A percentile compares a stretch with the other conserved stretches of the same genome.
These are phyloP conservation scores for Aspergillus sparsus DNA, from an alignment of 495 filamentous ascomycete species.

Conservation along the genomic window DNA sequence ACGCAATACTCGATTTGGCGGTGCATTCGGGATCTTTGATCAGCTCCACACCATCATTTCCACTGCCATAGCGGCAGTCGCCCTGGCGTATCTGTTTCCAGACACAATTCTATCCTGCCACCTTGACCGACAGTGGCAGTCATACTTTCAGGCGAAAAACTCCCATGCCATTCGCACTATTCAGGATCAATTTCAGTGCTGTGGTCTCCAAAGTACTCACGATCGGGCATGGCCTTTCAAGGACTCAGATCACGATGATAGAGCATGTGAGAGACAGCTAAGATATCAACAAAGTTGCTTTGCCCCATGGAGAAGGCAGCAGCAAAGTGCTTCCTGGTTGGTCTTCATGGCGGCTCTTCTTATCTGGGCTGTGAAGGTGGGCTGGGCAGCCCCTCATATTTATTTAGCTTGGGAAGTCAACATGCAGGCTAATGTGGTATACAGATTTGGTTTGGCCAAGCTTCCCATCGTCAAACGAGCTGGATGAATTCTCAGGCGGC, in stretches of 20 bases:
- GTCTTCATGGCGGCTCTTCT: constrained; percentile 31
- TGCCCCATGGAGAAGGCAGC: constrained; percentile 29
- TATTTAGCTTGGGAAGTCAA: background rate
- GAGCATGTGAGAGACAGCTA: constrained; percentile 32
- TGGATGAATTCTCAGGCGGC: constrained; percentile 15
- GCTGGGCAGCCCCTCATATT: constrained; percentile 3
- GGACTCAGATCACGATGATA: constrained; percentile 31
- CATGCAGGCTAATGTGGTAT: background rate
- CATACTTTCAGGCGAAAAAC: constrained; percentile 51
- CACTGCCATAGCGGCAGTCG: constrained; percentile 56
- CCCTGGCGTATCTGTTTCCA: constrained; percentile 55
- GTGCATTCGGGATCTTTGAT: constrained; percentile 15
- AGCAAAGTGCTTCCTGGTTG: constrained; percentile 30
- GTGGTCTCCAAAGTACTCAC: constrained; percentile 55
- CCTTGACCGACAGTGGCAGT: constrained; percentile 56
- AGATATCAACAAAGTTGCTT: constrained; percentile 34
- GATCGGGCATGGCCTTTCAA: constrained; percentile 64
- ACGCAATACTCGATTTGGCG: background rate
- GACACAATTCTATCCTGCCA: constrained; percentile 48
- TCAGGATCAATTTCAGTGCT: constrained; percentile 66
- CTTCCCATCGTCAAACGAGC: constrained; percentile 8
- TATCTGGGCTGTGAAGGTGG: constrained; percentile 27
- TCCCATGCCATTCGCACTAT: constrained; percentile 55
- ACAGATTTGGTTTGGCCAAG: constrained; percentile 13
- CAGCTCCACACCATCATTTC: constrained; percentile 49